phyloP scores from a whole-genome alignment of 345 rosid species.

The Gossypium ekmanianum region DNA sequence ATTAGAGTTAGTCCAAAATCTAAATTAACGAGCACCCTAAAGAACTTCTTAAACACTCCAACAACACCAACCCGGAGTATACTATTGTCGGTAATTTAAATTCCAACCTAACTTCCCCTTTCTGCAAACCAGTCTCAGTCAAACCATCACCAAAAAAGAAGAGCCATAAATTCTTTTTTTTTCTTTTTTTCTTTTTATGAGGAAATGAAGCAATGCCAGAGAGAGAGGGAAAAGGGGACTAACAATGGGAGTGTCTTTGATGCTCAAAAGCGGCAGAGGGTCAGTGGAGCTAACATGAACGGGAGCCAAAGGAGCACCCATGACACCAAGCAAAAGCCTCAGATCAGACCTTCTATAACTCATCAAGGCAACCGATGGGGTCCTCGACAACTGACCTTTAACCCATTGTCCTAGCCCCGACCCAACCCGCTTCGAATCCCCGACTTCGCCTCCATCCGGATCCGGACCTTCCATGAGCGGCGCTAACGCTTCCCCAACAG shows the following conservation, averaged over 20 bases:
- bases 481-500: constrained; percentile 54
- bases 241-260: constrained; percentile 90
- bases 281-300: constrained; percentile 62
- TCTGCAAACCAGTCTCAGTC: background rate
- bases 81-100: background rate
- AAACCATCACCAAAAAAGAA: background rate
- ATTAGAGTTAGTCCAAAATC: background rate
- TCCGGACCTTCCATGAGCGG: constrained; percentile 94
- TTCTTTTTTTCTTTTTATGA: too few species aligned
- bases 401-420: constrained; percentile 89
- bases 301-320: constrained; percentile 97
- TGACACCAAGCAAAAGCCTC: constrained; percentile 74
- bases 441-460: constrained; percentile 59
- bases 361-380: constrained; percentile 50
- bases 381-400: constrained; percentile 63
- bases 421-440: constrained; percentile 53
- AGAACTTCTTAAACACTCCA: background rate
- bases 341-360: constrained; percentile 64
- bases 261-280: constrained; percentile 78
- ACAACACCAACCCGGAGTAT: background rate
- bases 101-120: background rate
- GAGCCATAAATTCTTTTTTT: background rate
- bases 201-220: background rate
- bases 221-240: constrained; percentile 18
- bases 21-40: background rate